phyloP scores from a whole-genome alignment of 2,329 filamentous ascomycete genomes.

The Dryadomyces quercus-mongolicae region DNA sequence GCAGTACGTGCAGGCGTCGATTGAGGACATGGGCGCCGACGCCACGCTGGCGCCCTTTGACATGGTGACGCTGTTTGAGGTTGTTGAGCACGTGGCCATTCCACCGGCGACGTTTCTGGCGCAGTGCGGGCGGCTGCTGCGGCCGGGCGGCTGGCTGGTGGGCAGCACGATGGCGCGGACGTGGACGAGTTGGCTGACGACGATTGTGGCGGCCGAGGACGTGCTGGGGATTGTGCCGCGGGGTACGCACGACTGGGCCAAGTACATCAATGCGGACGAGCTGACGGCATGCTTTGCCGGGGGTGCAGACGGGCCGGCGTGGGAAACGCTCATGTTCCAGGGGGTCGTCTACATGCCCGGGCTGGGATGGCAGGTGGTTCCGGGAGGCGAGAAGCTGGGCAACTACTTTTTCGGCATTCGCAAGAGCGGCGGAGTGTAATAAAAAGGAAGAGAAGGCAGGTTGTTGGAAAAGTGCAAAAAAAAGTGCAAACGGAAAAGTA shows the following conservation, averaged over 20 bases:
- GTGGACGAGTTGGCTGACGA: conserved; percentile 81
- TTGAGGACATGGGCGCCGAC: conserved; percentile 50
- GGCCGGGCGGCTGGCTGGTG: conserved; percentile 85
- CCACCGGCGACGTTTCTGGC: conserved; percentile 63
- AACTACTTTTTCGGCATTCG: conserved; percentile 94
- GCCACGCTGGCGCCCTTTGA: conserved; percentile 46
- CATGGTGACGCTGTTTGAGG: conserved; percentile 81
- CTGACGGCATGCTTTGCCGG: conserved; percentile 42
- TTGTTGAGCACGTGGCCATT: conserved; percentile 76
- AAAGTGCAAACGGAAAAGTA: too few species aligned
- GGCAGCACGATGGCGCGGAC: conserved; percentile 87
- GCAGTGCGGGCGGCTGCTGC: conserved; percentile 60
- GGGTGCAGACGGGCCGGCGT: conserved; percentile 26
- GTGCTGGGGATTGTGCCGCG: conserved; percentile 75
- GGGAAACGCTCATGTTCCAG: conserved; percentile 51
- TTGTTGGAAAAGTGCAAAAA: neutral
- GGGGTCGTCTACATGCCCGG: conserved; percentile 88
- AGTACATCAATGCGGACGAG: conserved; percentile 87
- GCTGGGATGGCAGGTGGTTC: conserved; percentile 75
- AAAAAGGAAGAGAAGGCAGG: neutral
- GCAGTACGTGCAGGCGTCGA: conserved; percentile 60
- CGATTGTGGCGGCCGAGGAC: conserved; percentile 85
- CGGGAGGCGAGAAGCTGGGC: conserved; percentile 70
- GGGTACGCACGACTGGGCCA: conserved; percentile 92
- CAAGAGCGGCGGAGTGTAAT: conserved; percentile 15